Evolutionary conservation across 345 rosid genomes (phyloP).

Genomic region (Lenwebbia sp.): DNA sequence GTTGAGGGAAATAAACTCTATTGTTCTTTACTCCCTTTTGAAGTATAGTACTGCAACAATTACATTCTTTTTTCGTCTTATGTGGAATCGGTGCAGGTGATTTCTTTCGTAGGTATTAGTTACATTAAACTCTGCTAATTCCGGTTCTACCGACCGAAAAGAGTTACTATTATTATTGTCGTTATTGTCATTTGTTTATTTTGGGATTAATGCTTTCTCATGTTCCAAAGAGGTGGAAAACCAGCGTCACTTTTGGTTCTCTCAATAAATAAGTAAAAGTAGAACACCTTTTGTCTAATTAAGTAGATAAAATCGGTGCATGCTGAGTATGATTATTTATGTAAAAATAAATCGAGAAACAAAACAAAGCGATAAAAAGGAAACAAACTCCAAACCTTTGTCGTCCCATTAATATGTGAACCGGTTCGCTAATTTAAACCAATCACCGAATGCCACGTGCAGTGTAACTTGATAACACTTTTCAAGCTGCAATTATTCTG

Average conservation of each 20-base stretch:
- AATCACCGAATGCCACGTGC: neutral
- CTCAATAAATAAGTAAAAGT: neutral
- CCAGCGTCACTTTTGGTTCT: neutral
- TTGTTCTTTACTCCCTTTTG: no score
- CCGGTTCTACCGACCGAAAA: no score
- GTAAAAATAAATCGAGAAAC: neutral
- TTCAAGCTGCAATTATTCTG: neutral
- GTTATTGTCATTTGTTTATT: no score
- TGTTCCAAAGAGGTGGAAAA: neutral
- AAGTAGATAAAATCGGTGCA: no score
- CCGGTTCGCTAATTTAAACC: neutral
- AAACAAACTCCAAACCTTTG: neutral
- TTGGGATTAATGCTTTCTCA: neutral
- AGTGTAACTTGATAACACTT: neutral
- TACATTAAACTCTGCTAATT: no score
- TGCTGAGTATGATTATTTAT: no score
- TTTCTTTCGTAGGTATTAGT: no score
- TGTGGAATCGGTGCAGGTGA: no score
- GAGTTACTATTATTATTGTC: no score
- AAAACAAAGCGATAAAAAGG: neutral
- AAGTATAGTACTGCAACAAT: no score
- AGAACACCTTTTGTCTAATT: neutral
- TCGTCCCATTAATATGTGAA: neutral
- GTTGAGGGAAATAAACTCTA: no score
- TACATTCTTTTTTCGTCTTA: no score